Evolutionary conservation across 768 basidiomycete species (phyloP), one percentile per base, ranked within the genome.

Genomic region (Russula ochroleuca): DNA sequence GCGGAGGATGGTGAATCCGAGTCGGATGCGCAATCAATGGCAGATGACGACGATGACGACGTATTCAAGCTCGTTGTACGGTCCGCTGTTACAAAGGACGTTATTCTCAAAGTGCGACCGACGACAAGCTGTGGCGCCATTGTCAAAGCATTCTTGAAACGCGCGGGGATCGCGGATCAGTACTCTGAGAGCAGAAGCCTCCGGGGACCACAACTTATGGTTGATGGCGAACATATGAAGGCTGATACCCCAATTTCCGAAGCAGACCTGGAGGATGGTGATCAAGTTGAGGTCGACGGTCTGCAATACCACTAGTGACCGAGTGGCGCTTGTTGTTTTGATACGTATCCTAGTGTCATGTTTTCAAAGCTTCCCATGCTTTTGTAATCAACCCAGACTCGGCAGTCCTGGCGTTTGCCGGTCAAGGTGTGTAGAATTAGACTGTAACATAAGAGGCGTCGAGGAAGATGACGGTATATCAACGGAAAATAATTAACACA

Each of bases 91-190:
- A 73, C 75, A 19, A 85, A 81, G 61, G 80, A 83, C 43, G 79
- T 92, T 52, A 78, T 80, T 1, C 77, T 93, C 37, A 86, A 80
- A 2, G 90, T 92, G 7, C 85, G 88, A 8, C 80, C 83, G 8
- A 87, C 86, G 21, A 90, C 90, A 21, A 90, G 82, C 59, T 91
- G 90, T 61, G 85, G 85, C 15, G 83, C 86, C 0, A 88, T 93
- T 59, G 81, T 92, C 56, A 82, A 81, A 68, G 88, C 86, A 0
- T 93, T 87, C 73, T 75, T 93, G 70, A 88, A 83, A 72, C 84
- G 82, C 69, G 83, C 84, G 5, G 85, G 82, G 1, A 70, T 92
- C 59, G 78, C 80, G 35, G 80, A 81, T 52, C 77, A 83, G 47
- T 87, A 87, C 67, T 75, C 77, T 31, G 72, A 66, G 57, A 72